Evolutionary conservation across 2,329 filamentous ascomycete species (phyloP).

Genomic region (Pseudocercospora macadamiae): DNA sequence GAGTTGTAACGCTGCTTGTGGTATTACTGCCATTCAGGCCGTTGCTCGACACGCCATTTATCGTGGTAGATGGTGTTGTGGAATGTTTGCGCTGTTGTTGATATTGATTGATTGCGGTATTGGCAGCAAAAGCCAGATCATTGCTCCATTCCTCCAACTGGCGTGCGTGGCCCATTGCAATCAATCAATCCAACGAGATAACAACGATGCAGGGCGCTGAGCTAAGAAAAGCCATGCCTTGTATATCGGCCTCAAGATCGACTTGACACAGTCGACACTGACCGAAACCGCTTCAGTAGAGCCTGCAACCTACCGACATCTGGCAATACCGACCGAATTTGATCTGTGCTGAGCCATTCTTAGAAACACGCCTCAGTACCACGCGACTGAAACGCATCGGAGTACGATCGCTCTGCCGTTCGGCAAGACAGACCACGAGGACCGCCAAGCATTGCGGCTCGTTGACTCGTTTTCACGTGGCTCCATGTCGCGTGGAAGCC

Average conservation of each 20-base stretch:
- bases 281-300: not conserved
- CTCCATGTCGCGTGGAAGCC: not conserved
- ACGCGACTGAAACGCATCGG: not conserved
- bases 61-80: not conserved
- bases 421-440: not conserved
- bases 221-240: slow-evolving; percentile 1
- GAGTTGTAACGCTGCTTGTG: not conserved
- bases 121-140: slow-evolving; percentile 1
- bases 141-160: slow-evolving; percentile 1
- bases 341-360: not conserved
- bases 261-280: not conserved
- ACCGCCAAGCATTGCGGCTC: not conserved
- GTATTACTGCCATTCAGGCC: not conserved
- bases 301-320: not conserved
- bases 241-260: not conserved
- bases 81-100: not conserved
- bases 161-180: slow-evolving; percentile 6
- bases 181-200: not conserved
- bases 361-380: not conserved
- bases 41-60: not conserved
- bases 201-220: not conserved
- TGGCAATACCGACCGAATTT: not conserved
- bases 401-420: not conserved
- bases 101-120: not conserved
- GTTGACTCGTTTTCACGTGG: not conserved